Conservation (phyloP, 495 filamentous ascomycete species). For the Hypoxylon cercidicola region DNA sequence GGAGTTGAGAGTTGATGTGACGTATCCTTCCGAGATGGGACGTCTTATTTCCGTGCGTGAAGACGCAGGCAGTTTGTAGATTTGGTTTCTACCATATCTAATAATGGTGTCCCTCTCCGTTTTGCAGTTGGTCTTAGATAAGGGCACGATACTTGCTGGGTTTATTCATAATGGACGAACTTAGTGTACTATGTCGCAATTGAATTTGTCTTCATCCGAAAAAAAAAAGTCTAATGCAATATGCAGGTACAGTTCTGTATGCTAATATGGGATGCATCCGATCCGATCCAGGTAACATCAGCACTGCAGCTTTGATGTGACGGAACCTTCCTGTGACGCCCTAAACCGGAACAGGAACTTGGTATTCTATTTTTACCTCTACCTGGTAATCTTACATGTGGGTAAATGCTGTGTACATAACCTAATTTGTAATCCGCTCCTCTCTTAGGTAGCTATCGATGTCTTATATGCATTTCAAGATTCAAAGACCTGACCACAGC, state of each 20-base stretch:
- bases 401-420: too few species aligned
- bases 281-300: not conserved
- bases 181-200: too few species aligned
- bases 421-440: too few species aligned
- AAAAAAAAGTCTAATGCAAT: too few species aligned
- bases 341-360: not conserved
- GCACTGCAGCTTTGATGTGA: not conserved
- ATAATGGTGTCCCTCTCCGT: too few species aligned
- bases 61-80: slow-evolving; percentile 5
- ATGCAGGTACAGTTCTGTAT: not conserved
- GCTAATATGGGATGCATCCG: not conserved
- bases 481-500: not conserved
- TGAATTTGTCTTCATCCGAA: too few species aligned
- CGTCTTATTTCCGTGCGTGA: slow-evolving; percentile 6
- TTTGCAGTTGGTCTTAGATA: too few species aligned
- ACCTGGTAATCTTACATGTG: too few species aligned
- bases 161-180: too few species aligned
- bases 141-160: too few species aligned
- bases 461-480: not conserved
- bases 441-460: too few species aligned
- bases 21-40: slow-evolving; percentile 1
- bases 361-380: not conserved
- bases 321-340: not conserved
- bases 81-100: not conserved
- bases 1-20: slow-evolving; percentile 15